These are phyloP conservation scores for Brassica balearica DNA, from an alignment of 441 rosid species.

Conservation along the genomic window DNA sequence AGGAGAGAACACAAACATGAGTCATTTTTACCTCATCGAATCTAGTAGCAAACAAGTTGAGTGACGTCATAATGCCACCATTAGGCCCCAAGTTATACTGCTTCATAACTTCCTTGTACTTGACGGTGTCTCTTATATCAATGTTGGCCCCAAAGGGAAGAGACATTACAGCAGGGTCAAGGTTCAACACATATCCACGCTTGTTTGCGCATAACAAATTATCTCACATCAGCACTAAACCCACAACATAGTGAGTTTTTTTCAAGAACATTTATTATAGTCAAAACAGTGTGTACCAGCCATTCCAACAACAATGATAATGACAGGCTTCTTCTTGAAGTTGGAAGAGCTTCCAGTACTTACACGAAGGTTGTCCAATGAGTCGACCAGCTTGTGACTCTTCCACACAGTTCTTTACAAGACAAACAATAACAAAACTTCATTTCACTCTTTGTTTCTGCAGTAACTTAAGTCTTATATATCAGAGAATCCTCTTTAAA, in stretches of 20 bases:
- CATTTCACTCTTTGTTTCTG: background rate
- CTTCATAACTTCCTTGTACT: constrained; percentile 96
- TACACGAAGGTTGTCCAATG: constrained; percentile 69
- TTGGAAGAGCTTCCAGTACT: constrained; percentile 50
- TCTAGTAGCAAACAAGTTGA: constrained; percentile 92
- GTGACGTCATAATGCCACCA: constrained; percentile 92
- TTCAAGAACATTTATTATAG: no score
- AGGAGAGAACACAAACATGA: no score
- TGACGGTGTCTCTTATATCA: constrained; percentile 92
- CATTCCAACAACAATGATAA: constrained; percentile 92
- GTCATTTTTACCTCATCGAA: constrained; percentile 71
- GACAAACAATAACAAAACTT: background rate
- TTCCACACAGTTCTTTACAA: constrained; percentile 47
- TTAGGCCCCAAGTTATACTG: constrained; percentile 96
- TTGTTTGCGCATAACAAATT: constrained; percentile 45
- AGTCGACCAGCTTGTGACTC: constrained; percentile 64
- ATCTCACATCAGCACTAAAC: no score
- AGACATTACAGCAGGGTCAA: constrained; percentile 96
- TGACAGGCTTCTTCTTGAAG: constrained; percentile 87
- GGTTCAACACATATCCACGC: constrained; percentile 88
- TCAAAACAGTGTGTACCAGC: constrained; percentile 58
- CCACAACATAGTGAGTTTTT: no score
- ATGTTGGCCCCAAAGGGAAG: constrained; percentile 94
- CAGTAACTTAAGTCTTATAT: background rate
- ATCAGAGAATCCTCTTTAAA: background rate